Percentiles rank a stretch among this genome's conserved stretches.
Conservation (phyloP, 371 early-diverging fungal genomes). For the Mortierella polycephala region DNA sequence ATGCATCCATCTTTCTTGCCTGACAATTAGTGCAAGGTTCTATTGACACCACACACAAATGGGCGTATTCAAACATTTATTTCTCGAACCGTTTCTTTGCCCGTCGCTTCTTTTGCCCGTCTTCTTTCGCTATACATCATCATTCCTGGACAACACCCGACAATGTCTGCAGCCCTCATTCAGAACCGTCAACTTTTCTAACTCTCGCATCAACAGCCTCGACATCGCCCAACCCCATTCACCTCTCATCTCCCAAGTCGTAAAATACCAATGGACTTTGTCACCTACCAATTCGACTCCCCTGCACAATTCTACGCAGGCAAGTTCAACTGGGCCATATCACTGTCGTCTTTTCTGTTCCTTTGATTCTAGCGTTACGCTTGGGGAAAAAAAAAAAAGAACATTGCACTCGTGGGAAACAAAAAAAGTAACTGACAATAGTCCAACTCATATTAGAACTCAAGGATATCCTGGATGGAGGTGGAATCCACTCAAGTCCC, state of each 20-base stretch:
- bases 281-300: constrained; percentile 44
- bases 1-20: too few species aligned
- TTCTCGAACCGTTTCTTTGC: too few species aligned
- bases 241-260: not conserved
- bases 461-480: constrained; percentile 58
- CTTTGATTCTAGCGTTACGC: not conserved
- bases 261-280: constrained; percentile 25
- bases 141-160: not conserved
- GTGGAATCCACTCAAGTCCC: constrained; percentile 52
- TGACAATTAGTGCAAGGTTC: too few species aligned
- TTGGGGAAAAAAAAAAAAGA: not conserved
- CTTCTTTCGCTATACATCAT: not conserved
- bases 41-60: not conserved
- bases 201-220: too few species aligned
- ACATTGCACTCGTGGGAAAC: not conserved
- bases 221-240: not conserved
- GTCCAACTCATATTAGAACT: constrained; percentile 54
- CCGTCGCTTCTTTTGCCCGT: too few species aligned
- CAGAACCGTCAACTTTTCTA: not conserved
- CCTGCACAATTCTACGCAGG: constrained; percentile 61
- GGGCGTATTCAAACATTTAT: not conserved
- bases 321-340: constrained; percentile 19
- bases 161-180: not conserved
- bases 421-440: not conserved
- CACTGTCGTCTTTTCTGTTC: not conserved